These are phyloP conservation scores for Penicillium sp. DNA, from an alignment of 2,329 filamentous ascomycete species.

Conservation along the genomic window DNA sequence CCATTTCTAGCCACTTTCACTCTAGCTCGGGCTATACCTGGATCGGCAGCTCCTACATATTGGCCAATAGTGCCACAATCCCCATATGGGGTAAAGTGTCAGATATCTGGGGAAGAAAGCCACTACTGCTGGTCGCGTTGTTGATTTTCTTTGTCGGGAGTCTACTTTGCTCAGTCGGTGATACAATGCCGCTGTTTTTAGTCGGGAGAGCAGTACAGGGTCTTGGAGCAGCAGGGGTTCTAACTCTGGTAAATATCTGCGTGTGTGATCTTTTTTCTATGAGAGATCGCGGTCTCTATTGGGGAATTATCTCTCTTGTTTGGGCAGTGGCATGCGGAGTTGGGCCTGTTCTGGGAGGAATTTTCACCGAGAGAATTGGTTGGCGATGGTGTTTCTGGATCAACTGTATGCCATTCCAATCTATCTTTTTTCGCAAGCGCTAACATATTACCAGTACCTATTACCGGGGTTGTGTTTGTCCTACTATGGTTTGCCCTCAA, in stretches of 20 bases:
- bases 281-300: constrained; percentile 48
- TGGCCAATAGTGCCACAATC: constrained; percentile 66
- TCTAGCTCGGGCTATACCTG: constrained; percentile 72
- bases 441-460: constrained; percentile 46
- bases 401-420: constrained; percentile 46
- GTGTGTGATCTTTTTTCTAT: constrained; percentile 57
- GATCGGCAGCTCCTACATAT: constrained; percentile 72
- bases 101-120: constrained; percentile 61
- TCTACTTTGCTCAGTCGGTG: constrained; percentile 50
- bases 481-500: constrained; percentile 62
- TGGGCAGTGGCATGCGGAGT: constrained; percentile 56
- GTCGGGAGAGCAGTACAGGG: constrained; percentile 56
- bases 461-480: constrained; percentile 60
- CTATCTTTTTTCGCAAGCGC: not conserved
- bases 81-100: constrained; percentile 67
- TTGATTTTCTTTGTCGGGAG: constrained; percentile 51
- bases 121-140: constrained; percentile 51
- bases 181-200: constrained; percentile 54
- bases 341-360: constrained; percentile 33
- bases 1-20: constrained; percentile 61
- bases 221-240: constrained; percentile 53
- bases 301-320: constrained; percentile 48
- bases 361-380: constrained; percentile 33
- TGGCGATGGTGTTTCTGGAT: constrained; percentile 64
- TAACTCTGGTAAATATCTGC: constrained; percentile 54